Evolutionary conservation across 139 green algal species (phyloP), one percentile per base, ranked within the genome.

Genomic region (Monoraphidium neglectum): DNA sequence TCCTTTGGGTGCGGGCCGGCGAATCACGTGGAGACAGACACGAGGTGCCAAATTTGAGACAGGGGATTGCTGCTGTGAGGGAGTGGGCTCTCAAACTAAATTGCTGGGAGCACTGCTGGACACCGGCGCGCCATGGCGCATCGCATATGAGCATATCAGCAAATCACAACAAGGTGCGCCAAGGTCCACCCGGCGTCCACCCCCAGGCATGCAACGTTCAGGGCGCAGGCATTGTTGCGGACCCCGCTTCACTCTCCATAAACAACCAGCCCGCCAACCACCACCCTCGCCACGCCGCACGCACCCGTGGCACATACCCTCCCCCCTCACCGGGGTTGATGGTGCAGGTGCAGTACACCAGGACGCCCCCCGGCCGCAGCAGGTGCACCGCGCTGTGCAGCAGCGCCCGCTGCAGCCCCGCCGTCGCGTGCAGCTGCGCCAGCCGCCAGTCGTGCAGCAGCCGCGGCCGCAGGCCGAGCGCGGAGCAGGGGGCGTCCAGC

Each of bases 341-440:
- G 47, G 85, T 94, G 73, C 92, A 98, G 2, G 94, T 98, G 64
- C 86, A 96, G 84, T 92, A 98, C 23, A 98, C 94, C 26, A 98
- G 33, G 10, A 53, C 43, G 30, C 94, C 94, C 6, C 93, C 94
- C 1, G 89, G 87, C 36, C 76, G 83, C 33, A 98, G 76, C 47
- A 95, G 75, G 68, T 83, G 66, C 32, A 98, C 90, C 1, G 93
- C 94, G 0, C 68, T 76, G 13, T 91, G 82, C 36, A 98, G 54
- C 33, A 98, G 76, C 13, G 77, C 74, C 8, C 90, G 85, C 83
- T 97, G 92, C 76, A 95, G 95, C 1, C 2, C 83, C 80, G n/a
- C 88, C 79, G 77, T 90, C 72, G 67, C 62, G 2, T 75, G 30
- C 76, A 88, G 68, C 53, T 59, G 60, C 0, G 33, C 24, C 43